These are phyloP conservation scores for Filobasidium wieringae DNA, from an alignment of 768 basidiomycete species.

Conservation along the genomic window DNA sequence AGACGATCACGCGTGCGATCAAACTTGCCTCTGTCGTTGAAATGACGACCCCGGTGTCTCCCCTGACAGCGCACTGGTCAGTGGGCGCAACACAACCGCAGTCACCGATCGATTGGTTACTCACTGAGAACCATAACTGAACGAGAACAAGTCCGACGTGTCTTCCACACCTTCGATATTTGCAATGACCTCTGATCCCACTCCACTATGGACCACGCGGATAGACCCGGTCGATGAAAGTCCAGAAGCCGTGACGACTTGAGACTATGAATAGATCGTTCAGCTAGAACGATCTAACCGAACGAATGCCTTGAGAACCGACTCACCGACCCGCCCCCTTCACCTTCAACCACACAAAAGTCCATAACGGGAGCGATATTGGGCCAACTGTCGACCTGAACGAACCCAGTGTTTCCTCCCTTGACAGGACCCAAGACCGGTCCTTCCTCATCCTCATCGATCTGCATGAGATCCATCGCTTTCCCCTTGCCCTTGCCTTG, in stretches of 20 bases:
- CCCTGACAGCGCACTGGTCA: too few relatives aligned
- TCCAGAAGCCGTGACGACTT: conserved; percentile 31
- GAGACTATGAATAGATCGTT: background rate
- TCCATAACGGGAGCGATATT: conserved; percentile 37
- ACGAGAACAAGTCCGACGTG: conserved; percentile 20
- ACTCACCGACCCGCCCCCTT: conserved; percentile 29
- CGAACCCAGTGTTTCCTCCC: conserved; percentile 9
- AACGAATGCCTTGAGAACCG: background rate
- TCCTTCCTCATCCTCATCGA: conserved; percentile 13
- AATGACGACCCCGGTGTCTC: background rate
- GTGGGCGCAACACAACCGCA: background rate
- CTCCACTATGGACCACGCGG: conserved; percentile 31
- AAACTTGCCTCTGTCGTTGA: background rate
- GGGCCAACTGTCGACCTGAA: conserved; percentile 27
- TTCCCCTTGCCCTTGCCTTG: conserved; percentile 23
- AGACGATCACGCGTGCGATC: background rate
- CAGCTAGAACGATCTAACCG: background rate
- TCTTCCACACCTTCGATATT: conserved; percentile 24
- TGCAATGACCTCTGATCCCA: conserved; percentile 25
- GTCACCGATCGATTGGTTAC: background rate
- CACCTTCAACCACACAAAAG: conserved; percentile 29
- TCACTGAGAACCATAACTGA: conserved; percentile 4
- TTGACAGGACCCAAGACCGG: background rate
- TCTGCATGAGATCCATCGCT: conserved; percentile 11
- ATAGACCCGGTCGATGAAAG: conserved; percentile 30